Conservation (phyloP, 2,329 filamentous ascomycete genomes). For the Penicillium sp. region DNA sequence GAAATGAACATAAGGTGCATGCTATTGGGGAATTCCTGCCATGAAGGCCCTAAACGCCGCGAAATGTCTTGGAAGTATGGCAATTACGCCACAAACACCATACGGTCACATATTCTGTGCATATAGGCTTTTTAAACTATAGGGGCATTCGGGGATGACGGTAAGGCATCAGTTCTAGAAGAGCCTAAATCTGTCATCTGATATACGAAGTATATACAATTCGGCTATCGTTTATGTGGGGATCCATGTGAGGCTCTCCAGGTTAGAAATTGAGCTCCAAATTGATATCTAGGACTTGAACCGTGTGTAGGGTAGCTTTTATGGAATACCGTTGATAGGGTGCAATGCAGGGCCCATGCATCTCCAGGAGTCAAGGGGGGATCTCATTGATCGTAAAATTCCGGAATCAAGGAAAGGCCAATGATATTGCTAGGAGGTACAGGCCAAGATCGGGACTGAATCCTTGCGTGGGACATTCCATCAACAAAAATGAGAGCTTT, state of each 20-base stretch:
- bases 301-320: constrained; percentile 5
- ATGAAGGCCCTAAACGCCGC: background rate
- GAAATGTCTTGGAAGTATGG: background rate
- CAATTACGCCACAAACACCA: background rate
- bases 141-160: background rate
- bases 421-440: constrained; percentile 9
- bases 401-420: constrained; percentile 9
- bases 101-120: background rate
- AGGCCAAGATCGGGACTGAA: background rate
- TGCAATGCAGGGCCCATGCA: constrained; percentile 19
- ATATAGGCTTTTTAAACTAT: background rate
- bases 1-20: background rate
- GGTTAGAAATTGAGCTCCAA: background rate
- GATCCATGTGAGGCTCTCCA: background rate
- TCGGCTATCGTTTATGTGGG: background rate
- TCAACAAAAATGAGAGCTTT: constrained; percentile 14
- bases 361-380: constrained; percentile 11
- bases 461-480: constrained; percentile 23
- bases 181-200: background rate
- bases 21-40: background rate
- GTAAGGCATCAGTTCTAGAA: constrained; percentile 2
- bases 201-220: background rate
- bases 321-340: constrained; percentile 13
- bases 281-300: background rate
- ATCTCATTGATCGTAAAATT: constrained; percentile 16